phyloP scores from a whole-genome alignment of 805 yeast species.

The Sugiyamaella qingdaonensis region DNA sequence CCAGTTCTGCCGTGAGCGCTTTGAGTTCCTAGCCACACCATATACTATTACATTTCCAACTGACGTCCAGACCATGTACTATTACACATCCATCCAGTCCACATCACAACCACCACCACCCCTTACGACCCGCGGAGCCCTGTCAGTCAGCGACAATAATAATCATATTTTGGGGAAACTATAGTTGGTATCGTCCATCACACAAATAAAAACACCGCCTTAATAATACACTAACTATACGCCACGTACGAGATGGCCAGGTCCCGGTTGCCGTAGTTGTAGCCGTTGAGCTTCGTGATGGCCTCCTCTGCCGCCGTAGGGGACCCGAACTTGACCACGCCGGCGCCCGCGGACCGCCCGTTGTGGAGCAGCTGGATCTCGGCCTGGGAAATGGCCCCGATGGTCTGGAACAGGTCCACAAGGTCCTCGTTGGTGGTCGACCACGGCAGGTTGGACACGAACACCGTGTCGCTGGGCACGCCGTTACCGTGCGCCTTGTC shows the following conservation, averaged over 20 bases:
- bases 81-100: too few relatives aligned
- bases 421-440: constrained; percentile 84
- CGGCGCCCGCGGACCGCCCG: constrained; percentile 75
- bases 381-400: constrained; percentile 71
- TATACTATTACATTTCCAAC: too few relatives aligned
- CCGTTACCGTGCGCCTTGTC: constrained; percentile 44
- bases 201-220: neutral
- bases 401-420: constrained; percentile 76
- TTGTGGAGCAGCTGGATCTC: constrained; percentile 60
- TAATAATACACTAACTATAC: constrained; percentile 18
- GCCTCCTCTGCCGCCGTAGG: constrained; percentile 69
- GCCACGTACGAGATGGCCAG: constrained; percentile 66
- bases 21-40: too few relatives aligned
- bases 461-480: constrained; percentile 56
- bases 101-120: too few relatives aligned
- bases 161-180: too few relatives aligned
- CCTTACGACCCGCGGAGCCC: too few relatives aligned
- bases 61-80: too few relatives aligned
- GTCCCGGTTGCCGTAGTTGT: constrained; percentile 79
- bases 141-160: too few relatives aligned
- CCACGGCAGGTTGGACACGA: constrained; percentile 77
- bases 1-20: too few relatives aligned
- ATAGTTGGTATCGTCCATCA: neutral
- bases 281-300: constrained; percentile 67
- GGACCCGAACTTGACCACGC: constrained; percentile 73